Conservation (phyloP, 176 grass and related monocot species). For the Avena sativa region DNA sequence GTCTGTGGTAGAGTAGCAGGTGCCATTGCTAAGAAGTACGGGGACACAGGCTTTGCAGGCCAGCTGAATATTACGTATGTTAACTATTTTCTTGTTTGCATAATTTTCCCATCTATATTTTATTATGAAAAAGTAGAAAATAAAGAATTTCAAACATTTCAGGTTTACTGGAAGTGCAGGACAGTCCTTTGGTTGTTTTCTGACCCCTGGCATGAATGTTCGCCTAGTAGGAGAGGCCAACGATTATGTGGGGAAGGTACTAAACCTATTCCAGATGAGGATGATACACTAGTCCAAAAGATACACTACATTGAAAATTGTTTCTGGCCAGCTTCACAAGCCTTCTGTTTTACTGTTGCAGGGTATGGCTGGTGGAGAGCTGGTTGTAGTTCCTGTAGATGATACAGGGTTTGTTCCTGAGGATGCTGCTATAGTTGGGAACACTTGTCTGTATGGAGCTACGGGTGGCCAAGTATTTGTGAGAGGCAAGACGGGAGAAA, state of each 20-base stretch:
- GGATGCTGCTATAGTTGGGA: constrained; percentile 97
- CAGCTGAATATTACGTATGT: constrained; percentile 94
- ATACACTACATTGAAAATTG: background rate
- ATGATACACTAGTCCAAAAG: background rate
- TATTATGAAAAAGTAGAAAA: constrained; percentile 37
- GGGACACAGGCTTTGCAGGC: constrained; percentile 93
- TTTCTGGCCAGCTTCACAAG: constrained; percentile 31
- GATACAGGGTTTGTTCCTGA: constrained; percentile 88
- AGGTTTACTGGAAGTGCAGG: constrained; percentile 98
- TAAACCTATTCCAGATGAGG: constrained; percentile 8
- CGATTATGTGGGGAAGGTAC: constrained; percentile 98
- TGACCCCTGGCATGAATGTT: constrained; percentile 99
- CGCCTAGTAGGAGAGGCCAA: constrained; percentile 90
- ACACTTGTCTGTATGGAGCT: constrained; percentile 99
- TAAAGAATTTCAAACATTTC: constrained; percentile 43
- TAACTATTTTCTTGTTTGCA: constrained; percentile 35
- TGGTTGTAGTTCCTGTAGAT: constrained; percentile 89
- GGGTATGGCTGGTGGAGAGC: constrained; percentile 98
- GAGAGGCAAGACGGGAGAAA: constrained; percentile 93
- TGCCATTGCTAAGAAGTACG: constrained; percentile 98
- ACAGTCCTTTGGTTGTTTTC: constrained; percentile 95
- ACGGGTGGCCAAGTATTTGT: constrained; percentile 98
- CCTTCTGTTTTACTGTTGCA: constrained; percentile 35
- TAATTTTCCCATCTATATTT: constrained; percentile 6
- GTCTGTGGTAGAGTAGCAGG: constrained; percentile 92